Conservation (phyloP, 2,329 filamentous ascomycete genomes). For the Aspergillus proliferans region DNA sequence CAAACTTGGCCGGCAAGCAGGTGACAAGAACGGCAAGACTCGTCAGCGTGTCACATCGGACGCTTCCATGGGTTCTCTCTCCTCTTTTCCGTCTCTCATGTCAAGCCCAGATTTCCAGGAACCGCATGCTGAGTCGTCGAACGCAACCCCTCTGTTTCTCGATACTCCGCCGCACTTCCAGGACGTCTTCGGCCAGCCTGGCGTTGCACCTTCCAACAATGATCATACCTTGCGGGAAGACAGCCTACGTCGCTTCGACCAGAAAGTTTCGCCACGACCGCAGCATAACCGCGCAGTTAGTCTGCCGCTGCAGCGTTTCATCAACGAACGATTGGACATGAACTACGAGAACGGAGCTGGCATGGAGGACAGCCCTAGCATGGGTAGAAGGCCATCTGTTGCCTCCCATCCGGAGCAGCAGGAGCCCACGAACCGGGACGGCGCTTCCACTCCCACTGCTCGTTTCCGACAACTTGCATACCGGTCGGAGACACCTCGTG, state of each 20-base stretch:
- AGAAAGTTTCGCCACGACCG: conserved; percentile 15
- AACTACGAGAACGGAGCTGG: conserved; percentile 16
- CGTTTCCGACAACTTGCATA: conserved; percentile 6
- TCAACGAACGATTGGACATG: conserved; percentile 31
- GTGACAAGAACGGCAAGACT: conserved; percentile 13
- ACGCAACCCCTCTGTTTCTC: conserved; percentile 17
- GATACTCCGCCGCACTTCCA: conserved; percentile 20
- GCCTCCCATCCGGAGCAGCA: conserved; percentile 7
- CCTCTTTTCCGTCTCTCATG: conserved; percentile 25
- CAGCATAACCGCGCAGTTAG: conserved; percentile 29
- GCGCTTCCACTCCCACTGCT: conserved; percentile 5
- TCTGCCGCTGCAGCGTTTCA: conserved; percentile 34
- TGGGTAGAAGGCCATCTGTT: conserved; percentile 13
- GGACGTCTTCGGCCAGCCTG: conserved; percentile 11
- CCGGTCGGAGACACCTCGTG: conserved; percentile 9
- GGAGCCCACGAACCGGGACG: conserved; percentile 10
- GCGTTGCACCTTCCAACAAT: conserved; percentile 12
- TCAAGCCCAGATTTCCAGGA: conserved; percentile 25
- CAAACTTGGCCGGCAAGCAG: conserved; percentile 22
- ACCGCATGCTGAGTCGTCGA: conserved; percentile 21
- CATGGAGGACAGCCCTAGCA: conserved; percentile 5
- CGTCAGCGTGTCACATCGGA: conserved; percentile 21
- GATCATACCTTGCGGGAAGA: conserved; percentile 27
- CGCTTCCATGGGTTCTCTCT: conserved; percentile 25
- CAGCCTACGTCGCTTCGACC: conserved; percentile 23